phyloP scores from a whole-genome alignment of 2,329 filamentous ascomycete species.

The Curvularia lunata region DNA sequence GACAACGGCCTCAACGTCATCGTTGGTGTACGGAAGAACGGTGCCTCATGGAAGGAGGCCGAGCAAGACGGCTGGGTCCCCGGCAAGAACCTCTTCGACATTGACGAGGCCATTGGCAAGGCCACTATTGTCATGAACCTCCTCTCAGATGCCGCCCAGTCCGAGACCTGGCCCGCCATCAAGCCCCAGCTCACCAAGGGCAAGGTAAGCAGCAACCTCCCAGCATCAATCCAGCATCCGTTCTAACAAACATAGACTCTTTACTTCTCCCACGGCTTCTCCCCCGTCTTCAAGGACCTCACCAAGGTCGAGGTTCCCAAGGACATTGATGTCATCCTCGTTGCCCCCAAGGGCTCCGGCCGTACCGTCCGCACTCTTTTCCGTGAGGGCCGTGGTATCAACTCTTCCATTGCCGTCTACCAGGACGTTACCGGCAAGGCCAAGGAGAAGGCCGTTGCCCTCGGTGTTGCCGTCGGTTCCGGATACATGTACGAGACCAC shows the following conservation, averaged over 20 bases:
- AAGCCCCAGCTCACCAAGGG: slow-evolving; percentile 98
- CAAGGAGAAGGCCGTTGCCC: slow-evolving; percentile 95
- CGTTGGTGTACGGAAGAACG: slow-evolving; percentile 97
- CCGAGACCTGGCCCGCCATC: slow-evolving; percentile 97
- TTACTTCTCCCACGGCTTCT: slow-evolving; percentile 99
- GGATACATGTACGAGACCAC: slow-evolving; percentile 99
- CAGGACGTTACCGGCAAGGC: slow-evolving; percentile 98
- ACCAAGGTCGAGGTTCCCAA: slow-evolving; percentile 97
- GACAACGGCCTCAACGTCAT: slow-evolving; percentile 99
- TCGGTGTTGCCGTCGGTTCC: slow-evolving; percentile 95
- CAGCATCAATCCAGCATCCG: slow-evolving; percentile 26
- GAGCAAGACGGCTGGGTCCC: slow-evolving; percentile 96
- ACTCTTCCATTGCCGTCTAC: slow-evolving; percentile 97
- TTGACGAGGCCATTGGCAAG: slow-evolving; percentile 92
- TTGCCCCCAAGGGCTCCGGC: slow-evolving; percentile 98
- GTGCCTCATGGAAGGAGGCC: slow-evolving; percentile 98
- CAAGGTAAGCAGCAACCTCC: slow-evolving; percentile 68
- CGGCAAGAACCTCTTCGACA: slow-evolving; percentile 98
- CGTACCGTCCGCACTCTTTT: slow-evolving; percentile 98
- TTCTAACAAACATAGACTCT: slow-evolving; percentile 70
- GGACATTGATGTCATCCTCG: slow-evolving; percentile 98
- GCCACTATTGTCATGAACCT: slow-evolving; percentile 99
- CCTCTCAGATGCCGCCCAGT: slow-evolving; percentile 95
- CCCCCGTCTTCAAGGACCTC: slow-evolving; percentile 98
- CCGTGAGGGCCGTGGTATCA: slow-evolving; percentile 99